Percentiles rank a stretch among this genome's conserved stretches.
These are phyloP conservation scores for Royoungia palumana DNA, from an alignment of 768 basidiomycete genomes.

Conservation along the genomic window DNA sequence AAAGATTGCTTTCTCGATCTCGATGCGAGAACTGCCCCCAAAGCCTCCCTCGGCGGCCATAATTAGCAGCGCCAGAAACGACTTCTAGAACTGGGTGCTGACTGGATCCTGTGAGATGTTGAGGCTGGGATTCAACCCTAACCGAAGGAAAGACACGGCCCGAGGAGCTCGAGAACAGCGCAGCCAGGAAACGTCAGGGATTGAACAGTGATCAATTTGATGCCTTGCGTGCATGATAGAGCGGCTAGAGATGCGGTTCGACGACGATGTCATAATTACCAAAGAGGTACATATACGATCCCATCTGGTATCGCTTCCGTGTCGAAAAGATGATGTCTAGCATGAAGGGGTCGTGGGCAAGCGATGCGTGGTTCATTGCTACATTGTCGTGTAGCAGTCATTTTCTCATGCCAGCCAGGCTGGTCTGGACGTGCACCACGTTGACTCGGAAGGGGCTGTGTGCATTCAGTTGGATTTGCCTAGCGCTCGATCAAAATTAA, in stretches of 20 bases:
- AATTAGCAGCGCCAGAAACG: constrained; percentile 20
- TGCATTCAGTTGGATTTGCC: constrained; percentile 8
- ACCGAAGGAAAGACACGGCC: constrained; percentile 24
- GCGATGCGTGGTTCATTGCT: constrained; percentile 5
- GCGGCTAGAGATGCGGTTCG: constrained; percentile 3
- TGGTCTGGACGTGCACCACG: constrained; percentile 13
- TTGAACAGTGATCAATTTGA: constrained; percentile 10
- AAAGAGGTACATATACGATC: constrained; percentile 5
- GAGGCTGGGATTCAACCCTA: constrained; percentile 19
- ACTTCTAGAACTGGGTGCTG: constrained; percentile 16
- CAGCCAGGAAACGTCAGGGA: constrained; percentile 12
- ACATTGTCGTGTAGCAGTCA: constrained; percentile 9
- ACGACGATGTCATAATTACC: constrained; percentile 11
- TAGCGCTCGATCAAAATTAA: constrained; percentile 7
- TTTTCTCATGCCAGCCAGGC: constrained; percentile 28
- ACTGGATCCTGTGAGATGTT: constrained; percentile 14
- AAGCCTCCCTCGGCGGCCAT: constrained; percentile 20
- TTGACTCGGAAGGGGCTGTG: constrained; percentile 25
- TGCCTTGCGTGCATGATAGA: constrained; percentile 13
- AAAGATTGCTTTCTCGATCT: constrained; percentile 9
- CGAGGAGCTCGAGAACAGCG: constrained; percentile 16
- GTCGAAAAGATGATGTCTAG: constrained; percentile 2
- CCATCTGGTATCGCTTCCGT: not conserved
- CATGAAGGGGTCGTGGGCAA: constrained; percentile 14
- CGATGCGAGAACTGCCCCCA: constrained; percentile 15